These are phyloP conservation scores for Drosera capensis DNA, from an alignment of 148 eudicot species.

Conservation along the genomic window DNA sequence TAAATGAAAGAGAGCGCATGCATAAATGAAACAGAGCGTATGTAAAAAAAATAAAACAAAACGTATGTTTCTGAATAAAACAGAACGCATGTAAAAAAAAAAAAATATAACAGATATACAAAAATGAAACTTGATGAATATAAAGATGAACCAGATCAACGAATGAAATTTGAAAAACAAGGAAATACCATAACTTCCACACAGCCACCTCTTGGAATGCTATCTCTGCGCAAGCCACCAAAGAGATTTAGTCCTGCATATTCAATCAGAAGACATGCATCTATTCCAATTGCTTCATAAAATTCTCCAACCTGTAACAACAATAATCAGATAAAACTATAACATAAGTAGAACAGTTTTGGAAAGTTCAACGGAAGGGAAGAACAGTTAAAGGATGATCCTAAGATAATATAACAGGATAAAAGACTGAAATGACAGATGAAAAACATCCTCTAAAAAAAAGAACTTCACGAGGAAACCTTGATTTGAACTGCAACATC, in stretches of 20 bases:
- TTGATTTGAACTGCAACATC: conserved; percentile 84
- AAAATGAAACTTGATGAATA: no score
- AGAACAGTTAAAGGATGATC: no score
- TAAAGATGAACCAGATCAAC: neutral
- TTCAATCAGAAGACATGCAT: conserved; percentile 93
- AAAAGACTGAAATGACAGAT: neutral
- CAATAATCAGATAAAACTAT: conserved; percentile 1
- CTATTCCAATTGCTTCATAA: conserved; percentile 90
- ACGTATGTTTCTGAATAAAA: no score
- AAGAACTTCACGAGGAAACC: conserved; percentile 91
- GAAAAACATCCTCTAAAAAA: conserved; percentile 64
- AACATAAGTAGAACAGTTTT: no score
- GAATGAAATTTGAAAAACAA: conserved; percentile 1
- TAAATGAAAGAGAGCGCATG: no score
- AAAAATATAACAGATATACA: no score
- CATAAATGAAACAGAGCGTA: no score
- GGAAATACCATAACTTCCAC: conserved; percentile 11
- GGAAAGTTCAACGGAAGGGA: no score
- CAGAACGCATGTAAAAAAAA: no score
- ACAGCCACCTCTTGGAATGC: conserved; percentile 96
- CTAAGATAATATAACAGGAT: neutral
- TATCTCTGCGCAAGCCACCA: conserved; percentile 93
- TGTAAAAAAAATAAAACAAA: no score
- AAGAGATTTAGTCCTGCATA: conserved; percentile 94
- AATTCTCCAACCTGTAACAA: conserved; percentile 88